These are phyloP conservation scores for Yamadazyma nakazawae DNA, from an alignment of 805 yeast genomes.

Conservation along the genomic window DNA sequence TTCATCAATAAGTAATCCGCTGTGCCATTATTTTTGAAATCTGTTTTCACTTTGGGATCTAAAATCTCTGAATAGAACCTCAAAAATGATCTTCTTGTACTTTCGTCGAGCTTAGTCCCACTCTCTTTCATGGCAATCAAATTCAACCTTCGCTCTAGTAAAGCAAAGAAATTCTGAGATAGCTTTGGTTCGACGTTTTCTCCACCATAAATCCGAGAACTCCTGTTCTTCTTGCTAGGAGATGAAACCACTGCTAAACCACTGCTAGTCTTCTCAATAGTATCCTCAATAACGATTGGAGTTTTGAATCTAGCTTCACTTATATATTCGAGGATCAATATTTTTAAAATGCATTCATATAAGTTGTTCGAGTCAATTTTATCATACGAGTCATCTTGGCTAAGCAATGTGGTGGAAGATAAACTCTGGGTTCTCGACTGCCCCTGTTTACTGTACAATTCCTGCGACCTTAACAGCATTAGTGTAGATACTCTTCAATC, in stretches of 20 bases:
- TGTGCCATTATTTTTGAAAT: conserved; percentile 27
- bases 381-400: conserved; percentile 18
- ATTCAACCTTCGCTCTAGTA: conserved; percentile 41
- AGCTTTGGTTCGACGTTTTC: conserved; percentile 26
- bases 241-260: conserved; percentile 4
- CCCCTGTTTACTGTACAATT: neutral
- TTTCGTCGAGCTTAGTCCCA: conserved; percentile 37
- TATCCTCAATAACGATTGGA: conserved; percentile 10
- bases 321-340: conserved; percentile 55
- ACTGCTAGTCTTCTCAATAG: neutral
- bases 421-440: conserved; percentile 21
- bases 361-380: conserved; percentile 27
- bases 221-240: conserved; percentile 10
- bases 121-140: conserved; percentile 45
- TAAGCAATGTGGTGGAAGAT: conserved; percentile 20
- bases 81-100: conserved; percentile 55
- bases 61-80: conserved; percentile 62
- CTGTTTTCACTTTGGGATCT: conserved; percentile 41
- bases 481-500: neutral
- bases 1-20: conserved; percentile 49
- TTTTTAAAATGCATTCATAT: conserved; percentile 52
- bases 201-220: conserved; percentile 12
- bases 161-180: conserved; percentile 35
- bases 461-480: neutral
- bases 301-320: conserved; percentile 61